Conservation (phyloP, 2,329 filamentous ascomycete genomes). For the Sporothrix schenckii region DNA sequence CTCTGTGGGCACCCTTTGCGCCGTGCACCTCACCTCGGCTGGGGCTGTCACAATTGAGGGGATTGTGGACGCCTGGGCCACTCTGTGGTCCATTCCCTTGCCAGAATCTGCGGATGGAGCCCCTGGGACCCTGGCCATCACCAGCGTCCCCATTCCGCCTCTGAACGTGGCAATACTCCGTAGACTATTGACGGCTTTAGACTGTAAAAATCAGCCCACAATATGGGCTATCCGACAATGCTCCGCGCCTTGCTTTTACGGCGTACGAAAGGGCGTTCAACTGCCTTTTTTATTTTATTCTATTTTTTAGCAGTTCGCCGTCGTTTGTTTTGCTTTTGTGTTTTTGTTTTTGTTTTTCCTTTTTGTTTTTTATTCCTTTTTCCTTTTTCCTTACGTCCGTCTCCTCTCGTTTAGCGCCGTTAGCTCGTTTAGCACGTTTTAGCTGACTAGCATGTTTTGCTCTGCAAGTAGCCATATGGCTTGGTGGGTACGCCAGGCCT, state of each 20-base stretch:
- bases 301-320: not conserved
- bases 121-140: not conserved
- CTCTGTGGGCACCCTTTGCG: not conserved
- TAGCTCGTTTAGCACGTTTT: slow-evolving; percentile 6
- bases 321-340: not conserved
- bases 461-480: not conserved
- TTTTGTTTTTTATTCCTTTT: not conserved
- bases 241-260: slow-evolving; percentile 6
- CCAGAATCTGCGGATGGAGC: not conserved
- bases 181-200: too few relatives aligned
- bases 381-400: not conserved
- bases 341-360: not conserved
- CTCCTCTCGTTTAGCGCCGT: slow-evolving; percentile 2
- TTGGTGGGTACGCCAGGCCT: not conserved
- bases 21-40: slow-evolving; percentile 1
- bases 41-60: not conserved
- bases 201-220: too few relatives aligned
- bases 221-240: not conserved
- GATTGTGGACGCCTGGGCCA: not conserved
- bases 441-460: slow-evolving; percentile 16
- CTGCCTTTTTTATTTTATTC: not conserved
- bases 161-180: not conserved
- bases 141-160: not conserved
- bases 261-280: slow-evolving; percentile 12
- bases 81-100: not conserved